phyloP scores from a whole-genome alignment of 2,329 filamentous ascomycete species.

The Neofusicoccum umdonicola region DNA sequence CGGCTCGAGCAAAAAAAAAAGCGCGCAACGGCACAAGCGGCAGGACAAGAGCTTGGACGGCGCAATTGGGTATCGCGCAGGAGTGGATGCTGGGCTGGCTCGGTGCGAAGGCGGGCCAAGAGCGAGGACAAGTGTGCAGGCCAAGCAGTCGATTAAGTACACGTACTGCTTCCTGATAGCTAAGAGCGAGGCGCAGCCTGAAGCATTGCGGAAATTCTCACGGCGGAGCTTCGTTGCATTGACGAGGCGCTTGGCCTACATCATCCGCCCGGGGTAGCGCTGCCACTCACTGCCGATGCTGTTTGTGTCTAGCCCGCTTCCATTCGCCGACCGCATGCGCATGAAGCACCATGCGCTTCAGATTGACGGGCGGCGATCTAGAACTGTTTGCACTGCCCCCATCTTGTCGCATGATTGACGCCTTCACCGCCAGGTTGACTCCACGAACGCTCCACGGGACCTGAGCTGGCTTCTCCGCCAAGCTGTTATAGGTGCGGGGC shows the following conservation, averaged over 20 bases:
- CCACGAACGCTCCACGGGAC: not conserved
- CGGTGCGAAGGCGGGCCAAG: not conserved
- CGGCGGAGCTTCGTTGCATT: not conserved
- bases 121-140: not conserved
- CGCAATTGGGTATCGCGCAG: not conserved
- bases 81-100: not conserved
- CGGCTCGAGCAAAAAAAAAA: not conserved
- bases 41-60: not conserved
- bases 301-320: not conserved
- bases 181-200: not conserved
- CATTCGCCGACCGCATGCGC: not conserved
- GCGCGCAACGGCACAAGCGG: not conserved
- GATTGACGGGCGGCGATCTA: conserved; percentile 1
- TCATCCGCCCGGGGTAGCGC: not conserved
- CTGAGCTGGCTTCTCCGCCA: not conserved
- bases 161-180: not conserved
- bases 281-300: not conserved
- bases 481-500: not conserved
- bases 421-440: conserved; percentile 10
- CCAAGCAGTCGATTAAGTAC: not conserved
- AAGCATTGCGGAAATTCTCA: not conserved
- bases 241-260: conserved; percentile 7
- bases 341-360: conserved; percentile 9
- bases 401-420: not conserved
- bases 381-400: conserved; percentile 14